Base-by-base conservation (phyloP, 2,329 filamentous ascomycete species). In the Colletotrichum coccodes region DNA sequence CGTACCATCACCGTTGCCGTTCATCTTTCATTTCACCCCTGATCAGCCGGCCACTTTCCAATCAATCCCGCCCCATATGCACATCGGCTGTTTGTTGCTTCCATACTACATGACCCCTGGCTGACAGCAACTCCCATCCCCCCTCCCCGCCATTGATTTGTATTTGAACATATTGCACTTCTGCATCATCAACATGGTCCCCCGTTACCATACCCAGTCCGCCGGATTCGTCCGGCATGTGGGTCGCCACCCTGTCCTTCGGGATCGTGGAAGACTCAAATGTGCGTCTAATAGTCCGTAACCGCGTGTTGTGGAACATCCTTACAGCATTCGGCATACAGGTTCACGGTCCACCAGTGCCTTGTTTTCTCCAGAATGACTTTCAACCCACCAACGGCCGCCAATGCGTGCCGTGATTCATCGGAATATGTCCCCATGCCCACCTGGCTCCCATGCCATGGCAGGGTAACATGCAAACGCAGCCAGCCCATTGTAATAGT, bases 191-290 rank as follows among this genome's bases (percentile, higher is more conserved):
- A 18, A 36, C 14, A 47, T 34, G n/a, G 56, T 23, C 28, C 42
- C 28, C n/a, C n/a, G 30, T 46, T 18, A 36, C 40, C 26, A 61
- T 61, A 66, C 40, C 63, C 63, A 49, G 47, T 40, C 26, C 49
- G 38, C 40, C 49, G 57, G 63, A 47, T 62, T 66, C 40, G 49
- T 38, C 58, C 57, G 63, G 49, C 58, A 66, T 61, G 57, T 66
- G 63, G 63, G 47, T 26, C 44, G 32, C 32, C 49, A 21, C 28
- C 57, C 57, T 49, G 57, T 44, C 40, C 30, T 61, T 66, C 49
- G 57, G 63, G 53, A 62, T 66, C 49, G 26, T 66, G 47, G 63
- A 42, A 66, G 23, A 60, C 46, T 40, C n/a, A 23, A 62, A 56
- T 49, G 57, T 66, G 63, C 57, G 63, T 62, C 57, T 66, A 60